Evolutionary conservation across 805 yeast species (phyloP).

Genomic region (Yarrowia porcina): DNA sequence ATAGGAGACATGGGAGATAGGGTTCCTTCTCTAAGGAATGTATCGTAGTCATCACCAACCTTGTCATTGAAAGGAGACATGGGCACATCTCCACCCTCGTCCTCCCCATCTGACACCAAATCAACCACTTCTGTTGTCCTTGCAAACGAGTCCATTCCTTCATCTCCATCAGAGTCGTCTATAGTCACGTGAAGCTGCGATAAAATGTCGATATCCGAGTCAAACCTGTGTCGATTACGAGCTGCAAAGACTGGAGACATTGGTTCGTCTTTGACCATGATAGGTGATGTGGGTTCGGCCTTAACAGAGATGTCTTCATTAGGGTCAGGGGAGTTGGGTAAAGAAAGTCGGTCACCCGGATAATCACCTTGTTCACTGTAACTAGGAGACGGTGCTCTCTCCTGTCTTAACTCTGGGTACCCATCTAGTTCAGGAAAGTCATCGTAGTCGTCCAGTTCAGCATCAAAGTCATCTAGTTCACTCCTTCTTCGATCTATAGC

Average conservation of each 20-base stretch:
- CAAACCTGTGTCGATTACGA: not conserved
- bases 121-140: not conserved
- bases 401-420: too few species aligned
- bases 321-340: too few species aligned
- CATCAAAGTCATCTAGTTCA: not conserved
- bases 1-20: too few species aligned
- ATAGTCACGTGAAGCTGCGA: not conserved
- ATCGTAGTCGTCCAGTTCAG: not conserved
- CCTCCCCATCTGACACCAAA: not conserved
- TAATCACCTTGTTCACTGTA: too few species aligned
- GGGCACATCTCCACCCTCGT: not conserved
- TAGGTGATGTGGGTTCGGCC: not conserved
- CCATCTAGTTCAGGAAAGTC: not conserved
- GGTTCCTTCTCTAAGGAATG: too few species aligned
- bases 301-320: too few species aligned
- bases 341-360: too few species aligned
- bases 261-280: not conserved
- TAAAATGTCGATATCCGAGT: not conserved
- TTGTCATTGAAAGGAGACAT: not conserved
- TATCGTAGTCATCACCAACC: too few species aligned
- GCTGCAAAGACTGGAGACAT: not conserved
- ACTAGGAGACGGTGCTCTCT: too few species aligned
- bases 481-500: not conserved
- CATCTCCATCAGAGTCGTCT: conserved; percentile 3
- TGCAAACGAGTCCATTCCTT: conserved; percentile 2